Conservation (phyloP, 768 basidiomycete genomes). For the Jaapia argillacea region DNA sequence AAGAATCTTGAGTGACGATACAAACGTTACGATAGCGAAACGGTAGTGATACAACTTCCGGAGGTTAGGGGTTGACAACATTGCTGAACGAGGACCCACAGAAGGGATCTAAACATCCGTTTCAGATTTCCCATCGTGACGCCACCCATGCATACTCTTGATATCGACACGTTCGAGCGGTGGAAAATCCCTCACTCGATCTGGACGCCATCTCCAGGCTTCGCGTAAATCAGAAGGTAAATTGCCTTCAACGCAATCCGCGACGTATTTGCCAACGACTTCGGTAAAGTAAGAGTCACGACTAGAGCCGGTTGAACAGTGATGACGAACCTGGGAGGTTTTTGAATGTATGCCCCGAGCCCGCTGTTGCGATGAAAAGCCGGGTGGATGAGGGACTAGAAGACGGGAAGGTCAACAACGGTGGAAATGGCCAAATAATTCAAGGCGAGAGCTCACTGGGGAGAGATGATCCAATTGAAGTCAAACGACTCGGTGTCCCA, state of each 20-base stretch:
- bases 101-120: too few relatives aligned
- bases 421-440: too few relatives aligned
- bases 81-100: too few relatives aligned
- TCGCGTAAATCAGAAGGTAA: background rate
- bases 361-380: background rate
- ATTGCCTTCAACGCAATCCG: background rate
- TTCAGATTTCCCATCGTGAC: background rate
- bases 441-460: background rate
- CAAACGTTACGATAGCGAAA: too few relatives aligned
- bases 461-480: background rate
- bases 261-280: slow-evolving; percentile 4
- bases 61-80: too few relatives aligned
- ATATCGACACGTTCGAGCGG: background rate
- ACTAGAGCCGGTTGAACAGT: too few relatives aligned
- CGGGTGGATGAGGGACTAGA: background rate
- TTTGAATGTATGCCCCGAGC: background rate
- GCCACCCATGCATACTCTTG: background rate
- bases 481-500: slow-evolving; percentile 1
- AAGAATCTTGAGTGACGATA: too few relatives aligned
- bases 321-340: background rate
- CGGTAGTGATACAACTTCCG: too few relatives aligned
- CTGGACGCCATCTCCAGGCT: background rate
- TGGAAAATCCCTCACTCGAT: background rate
- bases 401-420: too few relatives aligned
- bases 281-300: background rate